phyloP scores from a whole-genome alignment of 257 asterid genomes.

The Solanum sejunctum region DNA sequence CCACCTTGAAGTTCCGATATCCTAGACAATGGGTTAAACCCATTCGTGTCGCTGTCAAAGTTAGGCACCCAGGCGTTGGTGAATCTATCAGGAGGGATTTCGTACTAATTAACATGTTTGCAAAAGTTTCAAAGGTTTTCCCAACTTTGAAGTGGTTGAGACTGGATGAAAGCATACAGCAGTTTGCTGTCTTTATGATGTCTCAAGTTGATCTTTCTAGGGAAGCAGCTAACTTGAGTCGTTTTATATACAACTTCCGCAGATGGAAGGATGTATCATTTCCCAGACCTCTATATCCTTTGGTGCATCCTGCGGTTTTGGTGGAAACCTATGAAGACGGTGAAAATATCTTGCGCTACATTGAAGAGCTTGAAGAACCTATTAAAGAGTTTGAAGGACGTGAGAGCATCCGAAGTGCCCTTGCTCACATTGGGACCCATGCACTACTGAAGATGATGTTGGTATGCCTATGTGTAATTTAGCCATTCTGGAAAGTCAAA shows the following conservation, averaged over 20 bases:
- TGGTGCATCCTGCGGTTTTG: constrained; percentile 90
- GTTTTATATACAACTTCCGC: constrained; percentile 76
- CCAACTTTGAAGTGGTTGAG: constrained; percentile 79
- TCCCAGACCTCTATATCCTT: constrained; percentile 79
- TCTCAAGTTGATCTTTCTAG: constrained; percentile 91
- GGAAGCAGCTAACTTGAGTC: constrained; percentile 87
- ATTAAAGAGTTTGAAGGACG: constrained; percentile 56
- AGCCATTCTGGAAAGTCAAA: neutral
- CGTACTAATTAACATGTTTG: constrained; percentile 48
- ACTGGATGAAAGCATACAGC: constrained; percentile 79
- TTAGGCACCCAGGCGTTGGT: constrained; percentile 84
- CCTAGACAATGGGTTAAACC: constrained; percentile 53
- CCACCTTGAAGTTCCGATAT: constrained; percentile 50
- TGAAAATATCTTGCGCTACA: constrained; percentile 52
- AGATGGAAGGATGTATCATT: constrained; percentile 75
- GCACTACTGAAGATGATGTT: constrained; percentile 79
- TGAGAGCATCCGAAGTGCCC: constrained; percentile 38
- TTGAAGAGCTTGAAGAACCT: constrained; percentile 51
- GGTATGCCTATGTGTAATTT: constrained; percentile 28
- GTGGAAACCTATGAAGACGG: constrained; percentile 90
- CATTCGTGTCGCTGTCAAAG: constrained; percentile 78
- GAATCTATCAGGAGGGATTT: constrained; percentile 80
- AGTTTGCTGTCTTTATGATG: constrained; percentile 82
- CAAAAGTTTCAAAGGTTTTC: constrained; percentile 41
- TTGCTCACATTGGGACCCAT: constrained; percentile 82